Evolutionary conservation across 108 stramenopile genomes (phyloP), one percentile per base, ranked within the genome.

Genomic region (Nannochloropsis gaditana): DNA sequence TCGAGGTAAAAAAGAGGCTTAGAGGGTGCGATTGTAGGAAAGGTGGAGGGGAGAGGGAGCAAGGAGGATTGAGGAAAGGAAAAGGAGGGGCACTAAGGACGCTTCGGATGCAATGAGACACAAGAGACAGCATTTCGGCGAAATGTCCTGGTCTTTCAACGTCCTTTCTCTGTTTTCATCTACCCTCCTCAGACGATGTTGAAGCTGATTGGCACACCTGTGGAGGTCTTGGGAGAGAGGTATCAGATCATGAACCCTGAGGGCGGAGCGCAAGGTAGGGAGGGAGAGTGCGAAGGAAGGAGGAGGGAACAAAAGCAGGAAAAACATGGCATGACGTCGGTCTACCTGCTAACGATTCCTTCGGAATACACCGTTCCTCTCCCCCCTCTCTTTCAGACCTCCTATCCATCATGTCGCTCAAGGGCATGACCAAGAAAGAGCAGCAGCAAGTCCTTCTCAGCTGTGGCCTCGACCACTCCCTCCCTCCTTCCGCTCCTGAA

Each of bases 181-280:
- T n/a, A n/a, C 59, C 59, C 59, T 83, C 82, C 45, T 42, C 45
- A 11, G 44, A 9, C 43, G 15, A 90, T 98, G 82, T 93, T 99
- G 41, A 99, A 98, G 90, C 93, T 99, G 80, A 94, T 97, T 5
- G 97, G 95, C 15, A 95, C 96, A 31, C 96, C 98, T 9, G 87
- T 85, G 15, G 94, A 94, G 43, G 84, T 95, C 80, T 92, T 99
- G 21, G 92, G 97, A 84, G 98, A 96, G 44, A 94, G 96, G 45
- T 95, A 96, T 90, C 91, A 91, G 50, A 93, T 92, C 59, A 95
- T 97, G 90, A 96, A 95, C 96, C 93, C 93, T 5, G 92, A 93
- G 80, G 94, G 95, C 21, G 82, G 85, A 9, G 88, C 84, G 4
- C 19, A 82, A 9, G 88, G 85, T 44, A 45, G 85, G 9, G 87